Evolutionary conservation across 257 asterid genomes (phyloP), one percentile per base, ranked within the genome.

Genomic region (Lycium barbarum): DNA sequence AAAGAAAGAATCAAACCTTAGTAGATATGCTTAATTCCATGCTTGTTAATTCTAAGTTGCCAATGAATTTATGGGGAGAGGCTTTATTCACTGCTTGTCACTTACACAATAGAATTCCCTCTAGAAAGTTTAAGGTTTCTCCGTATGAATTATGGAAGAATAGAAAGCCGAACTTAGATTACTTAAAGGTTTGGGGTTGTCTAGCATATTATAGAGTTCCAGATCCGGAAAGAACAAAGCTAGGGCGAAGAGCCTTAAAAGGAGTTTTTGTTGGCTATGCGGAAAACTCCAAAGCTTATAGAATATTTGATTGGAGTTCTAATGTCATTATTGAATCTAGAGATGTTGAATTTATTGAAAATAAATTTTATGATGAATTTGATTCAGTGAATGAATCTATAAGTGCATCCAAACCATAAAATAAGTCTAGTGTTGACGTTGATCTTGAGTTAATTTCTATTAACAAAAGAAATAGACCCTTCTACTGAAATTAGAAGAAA

Each of bases 181-280:
- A 66, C 10, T 13, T 55, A 12, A 79, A 26, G 33, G 47, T 49
- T 15, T 79, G 62, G 38, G 65, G 65, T 7, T 53, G 62, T 3
- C 55, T 26, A 26, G 33, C 33, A 26, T 26, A 26, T 26, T 26
- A 26, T 26, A 26, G 33, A 26, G 33, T 26, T 26, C 33, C 33
- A 26, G 33, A 26, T 26, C 33, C 33, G 33, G 33, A 26, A 26
- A 26, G 33, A 26, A 26, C 33, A 26, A 26, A 26, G 33, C 33
- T 26, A 26, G 33, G 33, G 57, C 84, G 9, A 7, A 67, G 35
- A 12, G 73, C 47, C n/a, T 20, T 35, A 0, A 80, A 51, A 85
- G n/a, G 76, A 54, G 12, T 55, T 1, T 85, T 85, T 57, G 84
- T 57, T 4, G 87, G 87, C 5, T 85, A 85, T 85, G 82, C 43